Base-by-base conservation (phyloP, 73 alveolate genomes). In the Stentor coeruleus region DNA sequence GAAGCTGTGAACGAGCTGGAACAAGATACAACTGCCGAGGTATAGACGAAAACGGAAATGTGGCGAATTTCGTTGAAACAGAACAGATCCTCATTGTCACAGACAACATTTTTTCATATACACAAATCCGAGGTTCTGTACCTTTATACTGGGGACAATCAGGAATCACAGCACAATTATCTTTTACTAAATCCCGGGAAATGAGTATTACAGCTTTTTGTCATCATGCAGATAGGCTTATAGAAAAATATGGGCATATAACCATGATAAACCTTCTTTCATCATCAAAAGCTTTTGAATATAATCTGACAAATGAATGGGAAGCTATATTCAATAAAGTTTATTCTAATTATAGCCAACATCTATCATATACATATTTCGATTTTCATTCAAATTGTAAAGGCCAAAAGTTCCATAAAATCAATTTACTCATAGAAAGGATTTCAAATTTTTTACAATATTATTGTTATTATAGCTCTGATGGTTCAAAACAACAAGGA, bases 21-120 rank as follows among this genome's bases (percentile, higher is more conserved):
- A 96, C 99, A n/a, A 74, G 99, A 39, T 96, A 95, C 83, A 94
- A 95, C 81, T 88, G 97, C 30, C 91, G 99, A 84, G 99, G 99
- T 3, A 90, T 96, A 20, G 97, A 97, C 77, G 99, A 96, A 77
- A 97, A 93, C 40, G 99, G 99, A 2, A 93, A 96, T 85, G 98
- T 91, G 3, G 99, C 99, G 14, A 97, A 97, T 77, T 97, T 89
- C 76, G 97, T 94, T 37, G 99, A 97, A 84, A 91, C 98, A 14
- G 99, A 97, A 91, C 92, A 95, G 89, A 91, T 97, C 30, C 80
- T 28, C 80, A 60, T 38, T 11, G 14, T 60, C 6, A 38, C 11
- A 6, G 6, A 39, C 28, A 72, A 72, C 57, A 58, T 89, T 15
- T 74, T 86, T 28, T 81, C 95, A 30, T 94, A 82, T 87, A 82